Conservation (phyloP, 345 rosid genomes). For the Xanthoceras sorbifolium region DNA sequence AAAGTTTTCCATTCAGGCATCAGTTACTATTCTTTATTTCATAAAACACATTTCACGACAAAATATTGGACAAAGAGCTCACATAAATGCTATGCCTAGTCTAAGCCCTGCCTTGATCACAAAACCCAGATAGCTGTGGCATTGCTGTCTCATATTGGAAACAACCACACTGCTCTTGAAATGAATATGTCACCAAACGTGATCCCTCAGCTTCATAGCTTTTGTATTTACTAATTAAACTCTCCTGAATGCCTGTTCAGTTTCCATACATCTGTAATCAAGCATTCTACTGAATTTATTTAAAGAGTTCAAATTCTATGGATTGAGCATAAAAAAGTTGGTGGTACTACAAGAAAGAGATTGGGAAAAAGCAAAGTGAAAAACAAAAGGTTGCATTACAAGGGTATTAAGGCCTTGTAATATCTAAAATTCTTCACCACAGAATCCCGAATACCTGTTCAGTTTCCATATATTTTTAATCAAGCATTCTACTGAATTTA, state of each 20-base stretch:
- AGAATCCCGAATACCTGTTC: neutral
- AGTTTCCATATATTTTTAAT: neutral
- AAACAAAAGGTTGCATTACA: neutral
- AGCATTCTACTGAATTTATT: neutral
- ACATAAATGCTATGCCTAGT: neutral
- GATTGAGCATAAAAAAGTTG: neutral
- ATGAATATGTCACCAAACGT: neutral
- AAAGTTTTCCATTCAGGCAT: neutral
- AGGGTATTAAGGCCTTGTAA: neutral
- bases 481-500: neutral
- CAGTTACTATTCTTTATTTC: neutral
- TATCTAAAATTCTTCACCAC: neutral
- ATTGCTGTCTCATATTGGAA: neutral
- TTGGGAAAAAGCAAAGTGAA: neutral
- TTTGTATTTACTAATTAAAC: neutral
- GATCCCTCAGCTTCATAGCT: neutral
- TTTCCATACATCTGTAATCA: neutral
- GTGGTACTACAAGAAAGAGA: no score
- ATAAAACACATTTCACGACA: conserved; percentile 1
- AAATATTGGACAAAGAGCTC: neutral
- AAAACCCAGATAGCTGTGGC: neutral
- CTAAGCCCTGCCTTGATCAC: neutral
- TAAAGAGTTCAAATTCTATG: neutral
- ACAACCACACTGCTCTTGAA: neutral
- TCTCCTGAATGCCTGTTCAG: neutral